Evolutionary conservation across 495 filamentous ascomycete genomes (phyloP).

Genomic region (Penicillium soppii): DNA sequence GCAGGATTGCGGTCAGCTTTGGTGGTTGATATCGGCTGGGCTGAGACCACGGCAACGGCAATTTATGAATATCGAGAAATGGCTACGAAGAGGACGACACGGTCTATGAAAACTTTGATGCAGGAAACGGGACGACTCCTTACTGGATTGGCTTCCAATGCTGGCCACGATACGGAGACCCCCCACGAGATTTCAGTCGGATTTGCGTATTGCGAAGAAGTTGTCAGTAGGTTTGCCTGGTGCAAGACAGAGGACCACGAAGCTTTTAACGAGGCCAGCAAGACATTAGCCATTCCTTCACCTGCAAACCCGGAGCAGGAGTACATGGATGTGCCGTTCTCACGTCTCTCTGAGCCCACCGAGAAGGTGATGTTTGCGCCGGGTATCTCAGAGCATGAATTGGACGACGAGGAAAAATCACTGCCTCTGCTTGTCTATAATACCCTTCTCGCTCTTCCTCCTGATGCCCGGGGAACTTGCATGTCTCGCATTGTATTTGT

Average conservation of each 20-base stretch:
- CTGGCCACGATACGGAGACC: constrained; percentile 7
- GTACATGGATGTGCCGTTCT: constrained; percentile 59
- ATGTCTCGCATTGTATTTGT: constrained; percentile 90
- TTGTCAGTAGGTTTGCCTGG: constrained; percentile 73
- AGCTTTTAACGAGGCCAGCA: not conserved
- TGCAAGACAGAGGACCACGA: constrained; percentile 48
- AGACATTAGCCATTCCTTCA: constrained; percentile 41
- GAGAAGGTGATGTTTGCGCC: constrained; percentile 71
- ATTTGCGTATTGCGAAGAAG: constrained; percentile 78
- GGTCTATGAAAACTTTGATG: constrained; percentile 69
- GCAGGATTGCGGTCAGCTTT: constrained; percentile 80
- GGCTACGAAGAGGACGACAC: constrained; percentile 59
- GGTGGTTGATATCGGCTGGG: constrained; percentile 89
- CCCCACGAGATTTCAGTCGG: constrained; percentile 43
- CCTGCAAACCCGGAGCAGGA: constrained; percentile 38
- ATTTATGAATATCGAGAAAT: constrained; percentile 90
- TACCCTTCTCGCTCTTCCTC: constrained; percentile 68
- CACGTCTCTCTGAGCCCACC: constrained; percentile 66
- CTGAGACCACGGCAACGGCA: constrained; percentile 75
- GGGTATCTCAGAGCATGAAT: constrained; percentile 49
- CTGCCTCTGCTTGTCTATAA: constrained; percentile 73
- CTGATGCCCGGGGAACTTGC: constrained; percentile 79
- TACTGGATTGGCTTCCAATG: constrained; percentile 28
- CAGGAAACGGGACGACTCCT: constrained; percentile 69
- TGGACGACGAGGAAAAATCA: constrained; percentile 85